A percentile compares a stretch with the other conserved stretches of the same genome.
Conservation (phyloP, 2,329 filamentous ascomycete species). For the Aspergillus jensenii region DNA sequence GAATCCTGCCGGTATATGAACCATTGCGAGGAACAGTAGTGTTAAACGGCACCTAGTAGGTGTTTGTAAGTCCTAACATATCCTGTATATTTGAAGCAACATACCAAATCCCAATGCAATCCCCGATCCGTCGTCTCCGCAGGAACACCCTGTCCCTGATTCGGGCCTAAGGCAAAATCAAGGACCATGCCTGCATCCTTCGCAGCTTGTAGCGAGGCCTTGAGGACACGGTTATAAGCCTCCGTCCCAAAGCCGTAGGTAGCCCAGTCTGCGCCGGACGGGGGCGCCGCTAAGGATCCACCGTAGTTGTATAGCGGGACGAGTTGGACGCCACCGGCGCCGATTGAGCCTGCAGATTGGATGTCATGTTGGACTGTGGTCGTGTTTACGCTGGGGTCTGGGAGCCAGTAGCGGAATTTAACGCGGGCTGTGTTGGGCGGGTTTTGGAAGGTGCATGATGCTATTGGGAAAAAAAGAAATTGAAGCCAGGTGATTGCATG, state of each 20-base stretch:
- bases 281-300: neutral
- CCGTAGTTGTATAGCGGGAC: neutral
- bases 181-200: constrained; percentile 41
- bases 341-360: neutral
- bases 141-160: constrained; percentile 51
- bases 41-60: neutral
- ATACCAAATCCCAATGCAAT: constrained; percentile 14
- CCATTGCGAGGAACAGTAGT: neutral
- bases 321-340: neutral
- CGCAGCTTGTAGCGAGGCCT: neutral
- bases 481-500: too few species aligned
- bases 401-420: neutral
- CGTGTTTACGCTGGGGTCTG: neutral
- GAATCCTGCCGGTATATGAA: neutral
- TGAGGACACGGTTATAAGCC: neutral
- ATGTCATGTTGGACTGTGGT: neutral
- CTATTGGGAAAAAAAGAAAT: too few species aligned
- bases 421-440: neutral
- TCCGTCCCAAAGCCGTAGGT: neutral
- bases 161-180: constrained; percentile 50
- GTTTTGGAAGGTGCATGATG: too few species aligned
- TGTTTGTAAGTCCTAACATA: neutral
- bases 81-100: neutral
- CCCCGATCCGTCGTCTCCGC: constrained; percentile 32
- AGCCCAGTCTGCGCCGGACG: neutral